Base-by-base conservation (phyloP, 768 basidiomycete species). In the Lyophyllum decastes region DNA sequence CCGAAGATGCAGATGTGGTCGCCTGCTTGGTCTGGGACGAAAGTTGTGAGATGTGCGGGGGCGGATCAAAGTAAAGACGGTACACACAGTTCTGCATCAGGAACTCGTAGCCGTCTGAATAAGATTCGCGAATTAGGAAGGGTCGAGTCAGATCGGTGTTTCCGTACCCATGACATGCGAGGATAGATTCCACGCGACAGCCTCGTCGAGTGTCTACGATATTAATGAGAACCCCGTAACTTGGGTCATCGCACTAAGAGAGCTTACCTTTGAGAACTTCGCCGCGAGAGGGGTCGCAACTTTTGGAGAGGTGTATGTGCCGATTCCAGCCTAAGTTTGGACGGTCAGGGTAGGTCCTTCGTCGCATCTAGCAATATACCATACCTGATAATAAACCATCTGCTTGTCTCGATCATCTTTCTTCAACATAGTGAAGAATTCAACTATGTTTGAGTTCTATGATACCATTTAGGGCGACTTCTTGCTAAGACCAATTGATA, bases 31-130 rank as follows among this genome's bases (percentile, higher is more conserved):
- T 82, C 80, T 81, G 46, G 5, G 41, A n/a, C n/a, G 3, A n/a
- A 30, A 19, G n/a, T 33, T 21, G 19, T 16, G 46, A 10, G 19
- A 46, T 22, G 22, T 35, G 16, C 25, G 14, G 16, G 19, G 4
- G 41, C 35, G 19, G n/a, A n/a, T 38, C 7, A 35, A 35, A 40
- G 12, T 17, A 19, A 27, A n/a, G n/a, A n/a, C n/a, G n/a, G n/a
- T n/a, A 66, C 70, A 22, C 62, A 80, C 81, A 85, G 59, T 83
- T 82, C 54, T 84, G 78, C 83, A 85, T 85, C 30, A 86, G 67
- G 60, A 84, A 86, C 58, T 79, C 76, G 52, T 85, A 85, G 2
- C 84, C 84, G n/a, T 73, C 82, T 80, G 7, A 12, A 10, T 4
- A 46, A 3, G 17, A 44, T 12, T 41, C 12, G n/a, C 33, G 12